phyloP scores from a whole-genome alignment of 768 basidiomycete genomes.

The Exsudoporus frostii region DNA sequence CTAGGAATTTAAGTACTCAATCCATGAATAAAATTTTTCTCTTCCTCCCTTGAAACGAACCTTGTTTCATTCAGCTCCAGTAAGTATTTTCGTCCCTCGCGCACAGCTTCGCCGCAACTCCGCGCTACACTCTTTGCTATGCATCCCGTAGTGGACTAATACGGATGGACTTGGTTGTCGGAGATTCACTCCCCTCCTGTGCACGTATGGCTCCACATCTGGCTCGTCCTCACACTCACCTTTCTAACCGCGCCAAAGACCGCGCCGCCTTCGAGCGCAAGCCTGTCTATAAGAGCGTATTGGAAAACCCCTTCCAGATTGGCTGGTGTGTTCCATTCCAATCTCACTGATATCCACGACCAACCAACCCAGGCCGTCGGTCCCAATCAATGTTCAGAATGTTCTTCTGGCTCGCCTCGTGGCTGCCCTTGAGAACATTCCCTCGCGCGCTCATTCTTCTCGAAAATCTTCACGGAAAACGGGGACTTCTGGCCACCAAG shows the following conservation, averaged over 20 bases:
- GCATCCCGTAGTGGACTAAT: too few species aligned
- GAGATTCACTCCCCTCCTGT: not conserved
- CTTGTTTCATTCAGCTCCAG: not conserved
- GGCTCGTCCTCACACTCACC: constrained; percentile 52
- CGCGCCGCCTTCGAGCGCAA: constrained; percentile 51
- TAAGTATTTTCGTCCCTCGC: not conserved
- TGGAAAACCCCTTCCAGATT: constrained; percentile 71
- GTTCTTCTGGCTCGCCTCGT: constrained; percentile 49
- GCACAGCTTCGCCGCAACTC: not conserved
- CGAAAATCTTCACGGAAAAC: constrained; percentile 9
- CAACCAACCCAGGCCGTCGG: constrained; percentile 49
- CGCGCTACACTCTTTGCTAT: not conserved
- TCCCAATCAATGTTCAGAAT: constrained; percentile 64
- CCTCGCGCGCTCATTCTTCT: constrained; percentile 32
- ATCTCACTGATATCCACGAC: not conserved
- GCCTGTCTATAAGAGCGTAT: constrained; percentile 62
- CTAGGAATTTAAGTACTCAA: too few species aligned
- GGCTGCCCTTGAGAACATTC: constrained; percentile 48
- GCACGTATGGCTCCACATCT: constrained; percentile 44
- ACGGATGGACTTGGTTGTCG: too few species aligned
- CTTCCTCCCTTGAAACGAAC: not conserved
- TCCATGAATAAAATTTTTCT: not conserved
- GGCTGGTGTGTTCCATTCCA: constrained; percentile 48
- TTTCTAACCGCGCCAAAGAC: constrained; percentile 60
- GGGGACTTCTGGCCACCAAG: not conserved